Conservation (phyloP, 2,329 filamentous ascomycete species). For the Claviceps humidiphila region DNA sequence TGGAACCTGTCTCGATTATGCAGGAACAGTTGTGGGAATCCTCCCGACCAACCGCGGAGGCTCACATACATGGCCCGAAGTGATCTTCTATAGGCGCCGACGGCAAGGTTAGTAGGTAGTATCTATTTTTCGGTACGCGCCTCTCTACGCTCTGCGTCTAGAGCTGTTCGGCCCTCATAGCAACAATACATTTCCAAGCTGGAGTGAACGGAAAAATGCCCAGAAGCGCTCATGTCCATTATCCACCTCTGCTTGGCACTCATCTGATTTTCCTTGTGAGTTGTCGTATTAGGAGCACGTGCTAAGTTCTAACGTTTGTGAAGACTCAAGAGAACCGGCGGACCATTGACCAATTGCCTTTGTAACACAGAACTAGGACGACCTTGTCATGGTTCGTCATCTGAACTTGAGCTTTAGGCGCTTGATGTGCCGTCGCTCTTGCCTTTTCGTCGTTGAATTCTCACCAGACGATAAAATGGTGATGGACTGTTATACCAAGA, state of each 20-base stretch:
- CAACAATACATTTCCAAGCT: background rate
- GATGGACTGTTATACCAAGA: background rate
- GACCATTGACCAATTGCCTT: background rate
- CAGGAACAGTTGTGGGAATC: slow-evolving; percentile 8
- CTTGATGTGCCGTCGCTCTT: background rate
- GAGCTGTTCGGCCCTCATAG: background rate
- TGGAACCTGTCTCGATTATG: slow-evolving; percentile 12
- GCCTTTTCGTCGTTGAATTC: background rate
- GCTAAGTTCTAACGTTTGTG: background rate
- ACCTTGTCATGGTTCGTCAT: background rate
- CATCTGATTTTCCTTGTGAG: background rate
- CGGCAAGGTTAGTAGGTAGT: slow-evolving; percentile 13
- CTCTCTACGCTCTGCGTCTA: background rate
- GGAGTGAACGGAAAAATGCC: background rate
- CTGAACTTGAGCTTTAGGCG: background rate
- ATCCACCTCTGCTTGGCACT: background rate
- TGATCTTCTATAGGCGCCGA: slow-evolving; percentile 23
- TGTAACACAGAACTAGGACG: background rate
- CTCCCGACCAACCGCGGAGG: slow-evolving; percentile 13
- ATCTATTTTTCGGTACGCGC: too few relatives aligned
- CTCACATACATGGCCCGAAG: slow-evolving; percentile 16
- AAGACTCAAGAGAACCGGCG: background rate
- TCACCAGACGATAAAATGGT: background rate
- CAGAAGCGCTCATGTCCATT: too few relatives aligned
- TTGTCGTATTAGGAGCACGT: background rate